Evolutionary conservation across 495 filamentous ascomycete genomes (phyloP).

Genomic region (Daldinia bambusicola): DNA sequence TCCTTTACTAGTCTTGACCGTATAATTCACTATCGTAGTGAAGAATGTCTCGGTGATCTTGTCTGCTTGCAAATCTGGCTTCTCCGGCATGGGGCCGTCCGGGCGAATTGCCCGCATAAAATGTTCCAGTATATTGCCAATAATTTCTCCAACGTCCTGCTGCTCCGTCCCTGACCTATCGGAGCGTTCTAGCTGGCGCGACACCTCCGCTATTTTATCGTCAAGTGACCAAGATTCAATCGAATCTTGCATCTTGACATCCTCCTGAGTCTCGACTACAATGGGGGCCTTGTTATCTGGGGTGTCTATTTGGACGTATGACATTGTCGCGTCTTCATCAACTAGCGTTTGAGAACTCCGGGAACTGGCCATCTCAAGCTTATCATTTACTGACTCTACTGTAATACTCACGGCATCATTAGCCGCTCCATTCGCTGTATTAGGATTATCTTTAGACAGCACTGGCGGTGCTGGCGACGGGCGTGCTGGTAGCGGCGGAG

Average conservation of each 20-base stretch:
- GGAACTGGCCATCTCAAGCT: conserved; percentile 49
- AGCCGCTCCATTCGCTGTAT: not conserved
- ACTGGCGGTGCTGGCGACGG: conserved; percentile 44
- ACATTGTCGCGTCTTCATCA: conserved; percentile 45
- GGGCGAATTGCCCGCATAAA: conserved; percentile 88
- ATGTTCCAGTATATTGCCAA: conserved; percentile 88
- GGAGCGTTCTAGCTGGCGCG: conserved; percentile 52
- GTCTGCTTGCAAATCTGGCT: conserved; percentile 76
- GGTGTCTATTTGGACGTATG: conserved; percentile 14
- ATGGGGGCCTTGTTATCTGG: conserved; percentile 2
- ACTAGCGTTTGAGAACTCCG: conserved; percentile 60
- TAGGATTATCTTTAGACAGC: conserved; percentile 14
- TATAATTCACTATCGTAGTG: conserved; percentile 57
- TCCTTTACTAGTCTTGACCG: conserved; percentile 47
- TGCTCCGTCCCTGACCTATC: conserved; percentile 62
- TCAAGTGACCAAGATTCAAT: conserved; percentile 48
- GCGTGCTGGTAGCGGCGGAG: conserved; percentile 49
- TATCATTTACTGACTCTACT: conserved; percentile 38
- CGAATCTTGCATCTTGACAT: conserved; percentile 39
- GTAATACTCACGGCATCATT: conserved; percentile 36
- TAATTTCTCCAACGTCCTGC: conserved; percentile 96
- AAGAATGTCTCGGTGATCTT: conserved; percentile 73
- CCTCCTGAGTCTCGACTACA: conserved; percentile 14
- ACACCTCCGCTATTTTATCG: conserved; percentile 53
- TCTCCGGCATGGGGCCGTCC: conserved; percentile 58